Base-by-base conservation (phyloP, 768 basidiomycete genomes). In the Rhodotorula babjevae region DNA sequence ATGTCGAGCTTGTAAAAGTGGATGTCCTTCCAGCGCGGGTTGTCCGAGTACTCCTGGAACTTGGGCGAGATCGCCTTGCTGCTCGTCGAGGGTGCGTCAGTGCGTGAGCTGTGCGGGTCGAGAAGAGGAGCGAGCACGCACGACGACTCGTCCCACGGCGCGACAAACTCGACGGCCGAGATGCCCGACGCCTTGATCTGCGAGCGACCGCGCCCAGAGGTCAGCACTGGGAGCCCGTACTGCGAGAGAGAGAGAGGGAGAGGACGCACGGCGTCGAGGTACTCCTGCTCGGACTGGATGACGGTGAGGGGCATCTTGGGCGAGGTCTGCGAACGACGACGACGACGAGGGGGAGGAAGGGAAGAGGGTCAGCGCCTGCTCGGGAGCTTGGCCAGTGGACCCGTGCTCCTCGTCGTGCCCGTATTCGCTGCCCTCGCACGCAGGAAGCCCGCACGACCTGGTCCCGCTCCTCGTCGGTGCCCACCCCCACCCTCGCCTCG, bases 1-100 rank as follows among this genome's bases (percentile, higher is more conserved):
- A 75, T 67, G 70, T 75, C 74, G 52, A 75, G 71, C 10, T 52
- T 21, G 74, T 67, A 72, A 40, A 75, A 75, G 57, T 61, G 64
- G 27, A 75, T 59, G 47, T 18, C 29, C 44, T 49, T 31, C 56
- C 31, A 71, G 8, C 58, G 46, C 29, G 42, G 50, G 58, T 67
- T 63, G 57, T 67, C 36, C 12, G 73, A 46, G 60, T 46, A 60
- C 40, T 42, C 59, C 42, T 58, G 55, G 42, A 49, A 75, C 56
- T 71, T 71, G 36, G 73, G 73, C 23, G 69, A 31, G 67, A 75
- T 68, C 23, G 59, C 64, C 64, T 75, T 74, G 49, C 72, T 73
- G 68, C 33, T 12, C 14, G 2, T 21, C 2, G 19, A 42, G 42
- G 42, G 42, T 42, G 42, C 42, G 42, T 42, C 42, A 42, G 42